Base-by-base conservation (phyloP, 2,329 filamentous ascomycete genomes). In the Trichoderma sp. region DNA sequence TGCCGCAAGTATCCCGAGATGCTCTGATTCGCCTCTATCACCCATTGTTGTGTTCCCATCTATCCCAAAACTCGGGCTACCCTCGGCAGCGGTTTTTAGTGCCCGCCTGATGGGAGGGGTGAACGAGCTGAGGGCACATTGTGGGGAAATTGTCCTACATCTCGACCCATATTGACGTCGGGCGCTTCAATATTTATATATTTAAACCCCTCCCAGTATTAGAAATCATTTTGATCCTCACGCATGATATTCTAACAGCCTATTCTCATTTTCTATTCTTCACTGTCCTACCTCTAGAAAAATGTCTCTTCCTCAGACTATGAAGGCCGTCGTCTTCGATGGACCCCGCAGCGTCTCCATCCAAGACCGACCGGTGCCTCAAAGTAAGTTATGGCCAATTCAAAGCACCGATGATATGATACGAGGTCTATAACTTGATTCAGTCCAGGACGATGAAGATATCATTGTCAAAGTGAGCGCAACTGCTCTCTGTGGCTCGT, bases 241-340 rank as follows among this genome's bases (percentile, higher is more conserved):
- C 6, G 23, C 9, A 66, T 2, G 17, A 13, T 32, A 23, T 34
- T 13, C 13, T 12, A 47, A 6, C 11, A 17, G 7, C 5, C 15
- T 8, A 15, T 32, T 11, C 12, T 15, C 13, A n/a, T 4, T 39
- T 7, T 55, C 2, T 3, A 26, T 17, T 28, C 20, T 32, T 39
- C 20, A 9, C 11, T 47, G 36, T n/a, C 1, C 1, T 26, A 13
- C 15, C 57, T 13, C n/a, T 5, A 4, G 13, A 36, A 72, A n/a
- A 50, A 80, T 84, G 80, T 77, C 80, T 66, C 71, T 79, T 7
- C 78, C 80, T 32, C 76, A 78, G 43, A 93, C 88, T 0, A 97
- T 98, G 95, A 92, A 93, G 81, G 94, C 94, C 34, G 93, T 98
- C 34, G 88, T 97, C 69, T 97, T 97, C 83, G 91, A 95, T 73